Base-by-base conservation (phyloP, 495 filamentous ascomycete species). In the Daldinia vernicosa region DNA sequence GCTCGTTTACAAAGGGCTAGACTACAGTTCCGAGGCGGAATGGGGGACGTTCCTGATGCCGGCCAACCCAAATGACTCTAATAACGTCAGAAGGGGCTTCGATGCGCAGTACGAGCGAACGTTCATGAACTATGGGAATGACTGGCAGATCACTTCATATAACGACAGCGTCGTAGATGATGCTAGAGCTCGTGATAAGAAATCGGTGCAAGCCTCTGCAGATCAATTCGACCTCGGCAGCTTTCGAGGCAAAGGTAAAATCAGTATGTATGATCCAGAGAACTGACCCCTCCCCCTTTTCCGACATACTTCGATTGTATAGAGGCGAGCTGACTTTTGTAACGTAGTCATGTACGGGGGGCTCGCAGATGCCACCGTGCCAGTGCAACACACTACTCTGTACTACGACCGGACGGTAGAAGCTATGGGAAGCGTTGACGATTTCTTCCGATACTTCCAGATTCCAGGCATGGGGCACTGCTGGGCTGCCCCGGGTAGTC, bases 331-430 rank as follows among this genome's bases (percentile, higher is more conserved):
- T 66, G 6, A 66, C 40, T 26, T 43, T 3, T 19, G 75, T 28
- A 83, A 84, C 66, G 58, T 82, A 33, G 75, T 90, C 45, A 74
- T 85, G 62, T 89, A 89, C 61, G 87, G 87, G 54, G 88, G 88
- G 0, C 60, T 84, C 1, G 78, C 82, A 9, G 89, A 91, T 72
- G 80, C 77, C 0, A 66, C 81, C 1, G 85, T 89, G 14, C 80
- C 85, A 0, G 77, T 84, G 0, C 75, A 77, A 26, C 80, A 78
- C 6, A 80, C 82, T 4, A 70, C 77, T 6, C 73, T 81, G 27
- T 88, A 82, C 58, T 86, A 85, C 67, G 73, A 83, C 39, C 61
- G 67, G 6, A 76, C 76, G 0, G 27, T 73, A 2, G 70, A 63
- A 6, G 80, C 78, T 1, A 75, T 77, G 53, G 77, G 75, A 33